A percentile compares a stretch with the other conserved stretches of the same genome.
Conservation (phyloP, 2,329 filamentous ascomycete species). For the Talaromyces sp. region DNA sequence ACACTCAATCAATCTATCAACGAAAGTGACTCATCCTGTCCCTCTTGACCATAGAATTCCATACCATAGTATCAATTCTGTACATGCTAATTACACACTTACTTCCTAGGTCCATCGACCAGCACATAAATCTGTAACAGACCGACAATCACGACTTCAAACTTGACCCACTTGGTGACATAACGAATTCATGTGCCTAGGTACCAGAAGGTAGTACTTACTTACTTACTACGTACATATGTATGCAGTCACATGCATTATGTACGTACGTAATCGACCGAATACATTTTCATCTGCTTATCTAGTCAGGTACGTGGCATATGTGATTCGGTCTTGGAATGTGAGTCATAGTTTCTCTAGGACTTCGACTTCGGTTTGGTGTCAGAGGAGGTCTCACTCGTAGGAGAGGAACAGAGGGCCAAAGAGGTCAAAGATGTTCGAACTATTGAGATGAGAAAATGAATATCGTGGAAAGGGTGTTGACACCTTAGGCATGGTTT, state of each 20-base stretch:
- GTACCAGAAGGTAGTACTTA: too few relatives aligned
- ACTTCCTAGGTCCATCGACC: neutral
- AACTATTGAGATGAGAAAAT: neutral
- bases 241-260: neutral
- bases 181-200: neutral
- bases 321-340: neutral
- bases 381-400: neutral
- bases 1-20: neutral
- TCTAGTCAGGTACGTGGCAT: conserved; percentile 2
- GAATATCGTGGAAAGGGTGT: neutral
- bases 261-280: neutral
- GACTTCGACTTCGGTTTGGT: neutral
- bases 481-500: neutral
- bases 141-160: neutral
- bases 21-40: neutral
- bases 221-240: neutral
- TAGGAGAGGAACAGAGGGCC: neutral
- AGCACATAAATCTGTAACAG: conserved; percentile 2
- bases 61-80: neutral
- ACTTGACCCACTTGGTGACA: neutral
- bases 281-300: neutral
- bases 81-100: neutral
- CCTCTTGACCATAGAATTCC: neutral
- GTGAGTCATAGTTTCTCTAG: neutral
- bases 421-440: too few relatives aligned